Base-by-base conservation (phyloP, 129 eudicot genomes). In the Helianthus tuberosus region DNA sequence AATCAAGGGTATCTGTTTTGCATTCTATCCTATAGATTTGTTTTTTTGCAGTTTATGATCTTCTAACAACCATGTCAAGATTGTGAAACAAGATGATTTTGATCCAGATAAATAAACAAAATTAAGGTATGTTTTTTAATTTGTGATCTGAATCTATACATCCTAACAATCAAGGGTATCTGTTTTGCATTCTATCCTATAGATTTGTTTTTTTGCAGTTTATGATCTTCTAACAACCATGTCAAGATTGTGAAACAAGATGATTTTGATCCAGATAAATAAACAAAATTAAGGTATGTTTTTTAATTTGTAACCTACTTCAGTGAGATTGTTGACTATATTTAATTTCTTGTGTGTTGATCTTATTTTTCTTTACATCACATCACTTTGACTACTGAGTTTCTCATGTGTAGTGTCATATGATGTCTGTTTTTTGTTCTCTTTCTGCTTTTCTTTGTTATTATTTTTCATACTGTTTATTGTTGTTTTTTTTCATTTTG, bases 351-450 rank as follows among this genome's bases (percentile, higher is more conserved):
- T 54, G 61, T 16, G 61, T 54, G 8, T 54, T 53, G 29, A 15
- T 53, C 11, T 16, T 25, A 53, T 53, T 53, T 54, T 16, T 54
- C 61, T 27, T 27, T 29, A 59, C 41, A 59, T 59, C 65, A 11
- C 65, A 59, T 59, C 41, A 59, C 64, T 59, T 59, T 59, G 65
- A 59, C 41, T 57, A 35, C 17, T 17, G 8, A 59, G 6, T 59
- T 12, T 27, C 15, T 59, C 29, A 36, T 59, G 35, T 57, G 63
- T 0, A 9, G 14, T 57, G 41, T 59, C 41, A 8, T 59, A 25
- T 3, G 64, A 58, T 58, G 64, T 58, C 64, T 58, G 36, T 58
- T 58, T 10, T 58, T 58, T 27, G 13, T 58, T 5, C n/a, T 25
- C 38, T 9, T 58, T 23, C n/a, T 11, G 1, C 39, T 4, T 11